phyloP scores from a whole-genome alignment of 371 early-diverging fungal genomes.

The Saksenaea oblongispora region DNA sequence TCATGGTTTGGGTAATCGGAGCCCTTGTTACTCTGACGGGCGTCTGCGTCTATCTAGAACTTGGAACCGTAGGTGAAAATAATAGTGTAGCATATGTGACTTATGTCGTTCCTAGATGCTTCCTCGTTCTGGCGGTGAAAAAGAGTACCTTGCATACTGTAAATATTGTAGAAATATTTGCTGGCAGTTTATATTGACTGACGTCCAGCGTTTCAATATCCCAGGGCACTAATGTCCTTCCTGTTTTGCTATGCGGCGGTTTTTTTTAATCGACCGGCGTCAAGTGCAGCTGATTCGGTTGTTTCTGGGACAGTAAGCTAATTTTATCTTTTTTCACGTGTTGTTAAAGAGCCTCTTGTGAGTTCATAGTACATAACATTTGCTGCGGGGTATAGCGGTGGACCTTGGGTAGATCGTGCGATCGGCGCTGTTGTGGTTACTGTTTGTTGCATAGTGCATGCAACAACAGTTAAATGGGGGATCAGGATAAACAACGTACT shows the following conservation, averaged over 20 bases:
- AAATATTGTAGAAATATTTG: neutral
- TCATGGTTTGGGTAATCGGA: constrained; percentile 30
- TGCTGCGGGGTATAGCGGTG: neutral
- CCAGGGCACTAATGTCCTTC: constrained; percentile 14
- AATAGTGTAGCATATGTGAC: neutral
- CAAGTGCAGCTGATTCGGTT: constrained; percentile 16
- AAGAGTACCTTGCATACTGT: constrained; percentile 17
- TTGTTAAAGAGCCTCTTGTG: neutral
- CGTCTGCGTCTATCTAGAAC: constrained; percentile 31
- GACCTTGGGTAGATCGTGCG: constrained; percentile 14
- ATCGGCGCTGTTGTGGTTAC: constrained; percentile 20
- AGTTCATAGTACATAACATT: neutral
- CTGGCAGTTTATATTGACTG: neutral
- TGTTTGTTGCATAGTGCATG: constrained; percentile 11
- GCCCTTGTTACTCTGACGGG: constrained; percentile 28
- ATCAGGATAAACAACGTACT: constrained; percentile 11
- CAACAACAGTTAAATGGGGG: constrained; percentile 10
- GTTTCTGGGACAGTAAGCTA: constrained; percentile 10
- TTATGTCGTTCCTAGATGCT: constrained; percentile 14
- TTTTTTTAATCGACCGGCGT: constrained; percentile 10
- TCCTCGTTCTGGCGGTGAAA: constrained; percentile 21
- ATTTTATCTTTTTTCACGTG: neutral
- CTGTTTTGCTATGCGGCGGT: constrained; percentile 13
- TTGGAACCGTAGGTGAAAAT: constrained; percentile 25
- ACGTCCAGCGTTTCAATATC: constrained; percentile 8